Evolutionary conservation across 768 basidiomycete species (phyloP), one percentile per base, ranked within the genome.

Genomic region (Mycena sanguinolenta): DNA sequence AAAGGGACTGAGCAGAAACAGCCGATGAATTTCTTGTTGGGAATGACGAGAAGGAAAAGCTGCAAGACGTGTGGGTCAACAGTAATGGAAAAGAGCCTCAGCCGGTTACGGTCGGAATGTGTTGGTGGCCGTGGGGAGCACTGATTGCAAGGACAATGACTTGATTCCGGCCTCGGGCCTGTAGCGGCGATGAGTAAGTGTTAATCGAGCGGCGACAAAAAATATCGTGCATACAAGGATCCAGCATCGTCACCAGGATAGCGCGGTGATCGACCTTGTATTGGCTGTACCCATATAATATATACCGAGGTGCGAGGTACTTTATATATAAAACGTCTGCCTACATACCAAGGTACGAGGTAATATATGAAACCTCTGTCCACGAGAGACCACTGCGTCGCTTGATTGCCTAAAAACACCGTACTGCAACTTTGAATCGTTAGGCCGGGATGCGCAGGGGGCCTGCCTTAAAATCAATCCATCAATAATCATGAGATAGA

Each of bases 91-190:
- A 25, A 7, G 39, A 32, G 13, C 12, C 30, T 14, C 10, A 36
- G 14, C 12, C 49, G n/a, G n/a, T 36, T 39, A 63, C 67, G 23
- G 32, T 68, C 61, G 4, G 61, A 46, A 30, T 63, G 19, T 25
- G n/a, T n/a, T n/a, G 50, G n/a, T 9, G 25, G 10, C 7, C 6
- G 46, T 25, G 67, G 61, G 8, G 53, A 63, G 21, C 67, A 68
- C 25, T 50, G 59, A 27, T 38, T 62, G 59, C 67, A 68, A 19
- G 67, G 67, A 52, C 67, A 68, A 16, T 44, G 67, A 25, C 67
- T 68, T 9, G 9, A 14, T 25, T n/a, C 9, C 16, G 4, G 54
- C 58, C 17, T n/a, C n/a, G n/a, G 23, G 23, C n/a, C 52, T 52
- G 27, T 10, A 3, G 30, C 17, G 6, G 13, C 13, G 8, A 13